phyloP scores from a whole-genome alignment of 1,139 yeast species.

The Groenewaldozyma auringiensis region DNA sequence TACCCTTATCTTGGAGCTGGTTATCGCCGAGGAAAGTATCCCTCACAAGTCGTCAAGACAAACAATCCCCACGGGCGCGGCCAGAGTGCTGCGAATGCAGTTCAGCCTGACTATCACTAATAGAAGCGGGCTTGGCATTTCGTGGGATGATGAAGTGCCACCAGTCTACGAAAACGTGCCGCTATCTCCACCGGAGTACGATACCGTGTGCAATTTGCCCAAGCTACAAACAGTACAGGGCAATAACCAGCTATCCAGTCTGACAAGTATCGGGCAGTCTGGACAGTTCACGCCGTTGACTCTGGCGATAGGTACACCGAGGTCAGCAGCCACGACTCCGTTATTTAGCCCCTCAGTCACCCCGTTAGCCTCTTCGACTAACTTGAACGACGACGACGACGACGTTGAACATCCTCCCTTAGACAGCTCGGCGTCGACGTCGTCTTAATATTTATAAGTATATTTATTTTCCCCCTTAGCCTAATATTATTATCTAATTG shows the following conservation, averaged over 20 bases:
- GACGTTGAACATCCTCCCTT: no score
- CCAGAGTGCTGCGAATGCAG: conserved; percentile 90
- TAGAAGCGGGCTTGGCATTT: conserved; percentile 88
- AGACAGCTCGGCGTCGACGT: no score
- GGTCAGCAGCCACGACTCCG: not conserved
- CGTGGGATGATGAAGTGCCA: conserved; percentile 99
- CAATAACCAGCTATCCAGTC: conserved; percentile 12
- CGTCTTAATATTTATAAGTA: no score
- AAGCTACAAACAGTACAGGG: conserved; percentile 25
- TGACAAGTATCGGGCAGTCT: conserved; percentile 13
- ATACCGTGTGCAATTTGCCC: conserved; percentile 25
- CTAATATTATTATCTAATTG: no score
- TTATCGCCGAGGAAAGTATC: conserved; percentile 83
- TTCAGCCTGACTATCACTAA: conserved; percentile 75
- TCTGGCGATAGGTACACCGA: not conserved
- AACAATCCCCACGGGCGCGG: conserved; percentile 70
- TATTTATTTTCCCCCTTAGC: no score
- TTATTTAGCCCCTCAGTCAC: not conserved
- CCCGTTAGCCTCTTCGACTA: not conserved
- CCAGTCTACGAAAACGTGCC: conserved; percentile 89
- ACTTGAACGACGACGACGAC: no score
- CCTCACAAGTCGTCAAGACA: conserved; percentile 23
- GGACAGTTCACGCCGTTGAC: not conserved
- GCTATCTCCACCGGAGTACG: conserved; percentile 78
- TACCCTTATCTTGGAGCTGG: conserved; percentile 69